Evolutionary conservation across 768 basidiomycete species (phyloP), one percentile per base, ranked within the genome.

Genomic region (Agrocybe praecox): DNA sequence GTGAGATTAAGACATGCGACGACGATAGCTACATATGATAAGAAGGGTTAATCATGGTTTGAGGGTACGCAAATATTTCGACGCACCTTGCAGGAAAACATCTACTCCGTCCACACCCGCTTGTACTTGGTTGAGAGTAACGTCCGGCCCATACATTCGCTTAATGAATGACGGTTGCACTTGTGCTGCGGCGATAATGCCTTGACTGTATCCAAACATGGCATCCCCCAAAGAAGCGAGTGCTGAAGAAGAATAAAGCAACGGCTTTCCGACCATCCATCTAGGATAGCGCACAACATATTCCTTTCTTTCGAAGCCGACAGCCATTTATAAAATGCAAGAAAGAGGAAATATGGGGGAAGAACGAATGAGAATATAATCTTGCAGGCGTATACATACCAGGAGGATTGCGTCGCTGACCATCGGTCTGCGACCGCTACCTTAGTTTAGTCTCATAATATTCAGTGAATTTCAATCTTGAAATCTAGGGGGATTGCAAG

Each of bases 151-250:
- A 52, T 80, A 83, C 73, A 83, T 79, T 6, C 76, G 70, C 14
- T 69, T 65, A 53, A 83, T 78, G 63, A 83, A 83, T 1, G 78
- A 76, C 4, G 80, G 80, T 62, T 83, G 82, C 44, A 83, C 76
- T 46, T 82, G 80, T 18, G 78, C 74, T 2, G 79, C 72, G 4
- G 80, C 81, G 43, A 81, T 81, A 58, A 78, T 77, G 2, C 82
- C 82, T 60, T 82, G 81, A 43, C 79, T 76, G 54, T 82, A 83
- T 6, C 82, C 82, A 59, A 83, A 83, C 74, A 82, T 80, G 7
- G 80, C 81, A 61, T 83, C 82, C 49, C 82, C 82, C 60, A 83
- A 74, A 58, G 80, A 80, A n/a, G 81, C 80, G 36, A 80, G 72
- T 0, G 80, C 81, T 53, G 80, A 79, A 32, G 81, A 81, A 46